Base-by-base conservation (phyloP, 75 land plant genomes). In the Selaginella tamariscina region DNA sequence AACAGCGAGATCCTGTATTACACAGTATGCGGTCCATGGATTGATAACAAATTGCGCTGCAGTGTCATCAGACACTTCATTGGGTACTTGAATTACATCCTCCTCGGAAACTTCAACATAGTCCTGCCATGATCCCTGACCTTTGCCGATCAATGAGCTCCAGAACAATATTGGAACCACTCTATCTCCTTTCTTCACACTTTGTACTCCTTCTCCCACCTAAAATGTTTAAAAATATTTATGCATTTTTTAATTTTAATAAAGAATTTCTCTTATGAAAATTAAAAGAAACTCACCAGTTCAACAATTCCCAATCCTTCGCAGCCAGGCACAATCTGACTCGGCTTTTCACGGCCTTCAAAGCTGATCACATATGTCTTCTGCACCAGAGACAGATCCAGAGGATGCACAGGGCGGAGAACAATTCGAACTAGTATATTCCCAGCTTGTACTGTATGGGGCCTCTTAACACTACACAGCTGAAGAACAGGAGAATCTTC, bases 31-130 rank as follows among this genome's bases (percentile, higher is more conserved):
- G 24, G 80, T 77, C 80, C 80, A 78, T 11, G 80, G 80, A 71
- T 78, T 78, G 23, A 74, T 71, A 54, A 78, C 33, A 70, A 76
- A 78, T 23, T 78, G 80, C 8, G 80, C 80, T 31, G 80, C 80
- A 11, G 66, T 55, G 1, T 75, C 78, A 67, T 78, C 78, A 56
- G 73, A 24, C 0, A 78, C 55, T 23, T 29, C 26, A 26, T 54
- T 55, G n/a, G 78, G 73, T 21, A 78, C 70, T 2, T 29, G 73
- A 22, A 78, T 57, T 55, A 71, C 70, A 59, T 74, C 68, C n/a
- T 56, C 73, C 32, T 75, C 77, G 0, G 67, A 71, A 0, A 78
- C 80, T 31, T 70, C 78, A 1, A 78, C 49, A 60, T 78, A 78
- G 20, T 78, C 78, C 66, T 78, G 80, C 80, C 80, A 78, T 1